A percentile compares a stretch with the other conserved stretches of the same genome.
phyloP scores from a whole-genome alignment of 768 basidiomycete genomes.

The Candolleomyces eurysporus region DNA sequence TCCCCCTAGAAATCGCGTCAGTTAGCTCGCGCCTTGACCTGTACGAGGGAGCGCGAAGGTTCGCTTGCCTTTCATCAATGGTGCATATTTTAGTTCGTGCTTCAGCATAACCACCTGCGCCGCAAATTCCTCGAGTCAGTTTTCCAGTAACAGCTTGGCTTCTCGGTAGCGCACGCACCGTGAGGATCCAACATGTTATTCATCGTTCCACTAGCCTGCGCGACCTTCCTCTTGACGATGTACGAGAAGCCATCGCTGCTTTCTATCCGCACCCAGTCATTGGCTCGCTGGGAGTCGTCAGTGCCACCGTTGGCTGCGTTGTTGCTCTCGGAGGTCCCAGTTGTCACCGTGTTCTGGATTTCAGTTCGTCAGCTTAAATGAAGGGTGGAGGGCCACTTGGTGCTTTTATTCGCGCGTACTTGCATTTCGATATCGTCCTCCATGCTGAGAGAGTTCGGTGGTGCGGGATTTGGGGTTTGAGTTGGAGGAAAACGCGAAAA shows the following conservation, averaged over 20 bases:
- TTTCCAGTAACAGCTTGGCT: background rate
- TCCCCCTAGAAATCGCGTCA: conserved; percentile 36
- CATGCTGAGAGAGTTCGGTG: background rate
- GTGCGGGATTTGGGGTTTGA: no score
- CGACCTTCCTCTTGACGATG: conserved; percentile 73
- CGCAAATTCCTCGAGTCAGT: background rate
- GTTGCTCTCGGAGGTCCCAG: background rate
- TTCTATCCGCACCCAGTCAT: conserved; percentile 74
- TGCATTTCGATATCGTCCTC: conserved; percentile 7
- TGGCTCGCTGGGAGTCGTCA: conserved; percentile 15
- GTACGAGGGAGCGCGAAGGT: background rate
- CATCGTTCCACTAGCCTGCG: conserved; percentile 77
- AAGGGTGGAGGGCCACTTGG: background rate
- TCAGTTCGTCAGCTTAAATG: background rate
- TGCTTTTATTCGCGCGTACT: background rate
- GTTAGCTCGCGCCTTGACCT: background rate
- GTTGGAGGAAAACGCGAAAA: no score
- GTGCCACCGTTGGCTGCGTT: background rate
- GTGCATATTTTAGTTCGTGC: conserved; percentile 67
- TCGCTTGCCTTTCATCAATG: conserved; percentile 65
- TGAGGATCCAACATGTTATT: conserved; percentile 75
- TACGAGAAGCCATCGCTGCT: conserved; percentile 82
- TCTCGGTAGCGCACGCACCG: conserved; percentile 39
- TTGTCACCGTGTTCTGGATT: background rate
- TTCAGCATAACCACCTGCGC: conserved; percentile 70